phyloP scores from a whole-genome alignment of 805 yeast species.

The Kuraishia ogatae region DNA sequence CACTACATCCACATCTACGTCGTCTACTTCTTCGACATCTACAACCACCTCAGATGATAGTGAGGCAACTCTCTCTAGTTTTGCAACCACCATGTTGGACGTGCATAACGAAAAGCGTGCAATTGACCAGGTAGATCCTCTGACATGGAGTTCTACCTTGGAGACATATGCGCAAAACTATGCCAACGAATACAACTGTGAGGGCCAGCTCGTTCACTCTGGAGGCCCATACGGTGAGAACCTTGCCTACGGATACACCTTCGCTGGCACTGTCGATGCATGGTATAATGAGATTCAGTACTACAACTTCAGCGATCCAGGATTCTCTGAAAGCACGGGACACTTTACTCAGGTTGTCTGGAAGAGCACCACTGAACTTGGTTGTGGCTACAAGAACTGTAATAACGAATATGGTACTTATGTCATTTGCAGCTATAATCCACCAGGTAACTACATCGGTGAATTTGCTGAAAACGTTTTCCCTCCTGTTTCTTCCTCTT shows the following conservation, averaged over 20 bases:
- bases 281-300: constrained; percentile 62
- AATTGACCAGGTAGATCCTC: constrained; percentile 37
- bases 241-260: constrained; percentile 60
- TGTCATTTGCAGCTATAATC: constrained; percentile 67
- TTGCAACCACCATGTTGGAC: constrained; percentile 30
- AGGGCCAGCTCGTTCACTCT: constrained; percentile 57
- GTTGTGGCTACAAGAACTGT: constrained; percentile 54
- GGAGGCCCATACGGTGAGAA: constrained; percentile 69
- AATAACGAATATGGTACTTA: constrained; percentile 40
- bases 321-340: constrained; percentile 43
- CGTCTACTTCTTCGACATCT: constrained; percentile 10
- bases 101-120: constrained; percentile 59
- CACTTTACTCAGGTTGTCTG: constrained; percentile 77
- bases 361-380: constrained; percentile 51
- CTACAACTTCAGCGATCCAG: constrained; percentile 47
- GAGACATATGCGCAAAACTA: constrained; percentile 50
- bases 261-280: constrained; percentile 49
- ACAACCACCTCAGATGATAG: constrained; percentile 10
- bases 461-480: constrained; percentile 9
- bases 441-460: constrained; percentile 62
- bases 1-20: constrained; percentile 8
- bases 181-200: constrained; percentile 47
- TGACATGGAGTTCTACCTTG: constrained; percentile 49
- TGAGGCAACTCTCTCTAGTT: constrained; percentile 11
- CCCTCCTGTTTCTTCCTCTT: constrained; percentile 3